Percentiles rank a stretch among this genome's conserved stretches.
phyloP scores from a whole-genome alignment of 495 filamentous ascomycete genomes.

The Pseudomonodictys pantanalensis region DNA sequence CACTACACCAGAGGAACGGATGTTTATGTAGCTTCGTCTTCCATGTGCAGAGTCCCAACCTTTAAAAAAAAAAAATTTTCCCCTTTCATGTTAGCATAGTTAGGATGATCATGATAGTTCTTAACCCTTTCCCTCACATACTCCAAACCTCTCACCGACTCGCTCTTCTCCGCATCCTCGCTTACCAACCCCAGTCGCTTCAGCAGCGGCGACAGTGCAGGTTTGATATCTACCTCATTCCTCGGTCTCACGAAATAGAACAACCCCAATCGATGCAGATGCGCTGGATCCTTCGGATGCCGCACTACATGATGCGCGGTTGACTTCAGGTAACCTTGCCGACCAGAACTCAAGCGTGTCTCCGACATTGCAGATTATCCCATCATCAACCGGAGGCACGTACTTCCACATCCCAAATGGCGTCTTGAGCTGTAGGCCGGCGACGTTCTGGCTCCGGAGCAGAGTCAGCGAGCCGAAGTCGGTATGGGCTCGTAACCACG shows the following conservation, averaged over 20 bases:
- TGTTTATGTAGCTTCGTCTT: constrained; percentile 24
- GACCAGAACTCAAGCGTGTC: constrained; percentile 37
- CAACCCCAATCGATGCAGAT: constrained; percentile 36
- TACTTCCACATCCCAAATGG: constrained; percentile 36
- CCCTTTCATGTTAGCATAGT: constrained; percentile 31
- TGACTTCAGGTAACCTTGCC: constrained; percentile 37
- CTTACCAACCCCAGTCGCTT: constrained; percentile 47
- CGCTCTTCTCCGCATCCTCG: constrained; percentile 34
- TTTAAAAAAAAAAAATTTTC: constrained; percentile 30
- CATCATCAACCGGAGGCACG: constrained; percentile 32
- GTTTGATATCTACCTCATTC: constrained; percentile 46
- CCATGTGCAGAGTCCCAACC: constrained; percentile 28
- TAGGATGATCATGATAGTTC: constrained; percentile 34
- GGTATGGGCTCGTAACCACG: constrained; percentile 50
- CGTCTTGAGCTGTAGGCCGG: constrained; percentile 51
- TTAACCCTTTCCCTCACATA: constrained; percentile 50
- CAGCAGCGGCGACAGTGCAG: constrained; percentile 48
- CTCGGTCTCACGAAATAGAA: constrained; percentile 42
- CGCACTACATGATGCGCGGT: constrained; percentile 34
- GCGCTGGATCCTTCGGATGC: constrained; percentile 35
- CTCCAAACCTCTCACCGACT: constrained; percentile 42
- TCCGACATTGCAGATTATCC: constrained; percentile 38
- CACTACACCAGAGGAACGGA: too few species aligned
- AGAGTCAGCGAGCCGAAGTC: constrained; percentile 55
- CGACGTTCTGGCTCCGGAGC: constrained; percentile 56